A percentile compares a stretch with the other conserved stretches of the same genome.
Evolutionary conservation across 108 stramenopile genomes (phyloP).

Genomic region (Cafeteria roenbergensis): DNA sequence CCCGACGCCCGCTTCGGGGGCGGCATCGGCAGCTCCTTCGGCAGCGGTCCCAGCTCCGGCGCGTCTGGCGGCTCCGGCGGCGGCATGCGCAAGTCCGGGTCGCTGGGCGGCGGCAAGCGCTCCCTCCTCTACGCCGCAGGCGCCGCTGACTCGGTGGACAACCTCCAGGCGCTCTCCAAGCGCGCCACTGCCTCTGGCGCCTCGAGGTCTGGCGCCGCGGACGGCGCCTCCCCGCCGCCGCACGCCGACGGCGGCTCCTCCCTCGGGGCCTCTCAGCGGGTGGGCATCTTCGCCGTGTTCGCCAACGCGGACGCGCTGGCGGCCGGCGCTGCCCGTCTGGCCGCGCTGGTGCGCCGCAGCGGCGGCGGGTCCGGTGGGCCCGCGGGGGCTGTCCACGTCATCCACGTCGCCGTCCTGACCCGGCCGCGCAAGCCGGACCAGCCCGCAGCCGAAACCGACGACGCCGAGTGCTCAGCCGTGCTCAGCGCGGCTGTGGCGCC

Average conservation of each 20-base stretch:
- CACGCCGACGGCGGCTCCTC: no score
- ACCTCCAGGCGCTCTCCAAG: neutral
- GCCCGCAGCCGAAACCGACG: slow-evolving; percentile 12
- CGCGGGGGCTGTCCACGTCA: slow-evolving; percentile 56
- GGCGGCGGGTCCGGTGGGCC: neutral
- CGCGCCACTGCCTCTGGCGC: neutral
- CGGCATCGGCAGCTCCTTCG: neutral
- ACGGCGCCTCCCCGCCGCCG: no score
- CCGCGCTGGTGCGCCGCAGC: neutral
- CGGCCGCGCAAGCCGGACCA: neutral
- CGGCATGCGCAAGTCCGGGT: no score
- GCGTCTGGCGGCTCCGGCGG: no score
- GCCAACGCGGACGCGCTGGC: slow-evolving; percentile 5
- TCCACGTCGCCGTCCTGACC: slow-evolving; percentile 61
- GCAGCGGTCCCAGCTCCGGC: no score
- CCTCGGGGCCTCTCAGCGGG: no score
- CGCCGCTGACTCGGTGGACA: no score
- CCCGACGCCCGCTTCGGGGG: neutral
- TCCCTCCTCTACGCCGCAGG: no score
- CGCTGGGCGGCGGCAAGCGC: no score
- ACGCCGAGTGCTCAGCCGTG: slow-evolving; percentile 1
- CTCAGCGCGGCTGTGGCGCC: slow-evolving; percentile 1
- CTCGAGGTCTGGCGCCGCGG: neutral
- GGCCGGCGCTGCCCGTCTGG: neutral
- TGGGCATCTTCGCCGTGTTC: slow-evolving; percentile 5